A percentile compares a stretch with the other conserved stretches of the same genome.
Evolutionary conservation across 108 stramenopile species (phyloP).

Genomic region (Poteriospumella lacustris): DNA sequence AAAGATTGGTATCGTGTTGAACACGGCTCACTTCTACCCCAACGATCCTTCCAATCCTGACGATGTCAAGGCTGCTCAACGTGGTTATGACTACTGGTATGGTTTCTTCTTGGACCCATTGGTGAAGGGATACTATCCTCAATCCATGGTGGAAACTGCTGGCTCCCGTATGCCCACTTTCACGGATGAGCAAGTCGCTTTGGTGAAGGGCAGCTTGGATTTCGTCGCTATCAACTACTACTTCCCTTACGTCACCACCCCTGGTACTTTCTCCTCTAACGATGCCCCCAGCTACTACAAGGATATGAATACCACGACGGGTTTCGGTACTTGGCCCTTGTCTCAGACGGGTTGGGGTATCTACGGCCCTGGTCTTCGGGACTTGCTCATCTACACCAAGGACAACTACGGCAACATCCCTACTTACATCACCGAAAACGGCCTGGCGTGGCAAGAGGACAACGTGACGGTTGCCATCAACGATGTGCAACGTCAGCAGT

Average conservation of each 20-base stretch:
- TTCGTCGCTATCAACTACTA: slow-evolving; percentile 90
- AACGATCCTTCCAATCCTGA: neutral
- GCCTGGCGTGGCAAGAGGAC: neutral
- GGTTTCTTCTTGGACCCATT: slow-evolving; percentile 45
- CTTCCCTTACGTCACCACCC: neutral
- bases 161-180: slow-evolving; percentile 56
- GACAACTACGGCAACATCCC: neutral
- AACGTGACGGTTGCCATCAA: neutral
- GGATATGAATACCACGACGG: neutral
- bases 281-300: neutral
- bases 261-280: neutral
- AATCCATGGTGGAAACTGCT: slow-evolving; percentile 60
- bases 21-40: slow-evolving; percentile 1
- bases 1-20: neutral
- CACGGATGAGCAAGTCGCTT: neutral
- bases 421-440: neutral
- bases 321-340: neutral
- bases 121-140: slow-evolving; percentile 71
- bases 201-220: slow-evolving; percentile 63
- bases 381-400: neutral
- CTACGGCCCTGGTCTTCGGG: neutral
- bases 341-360: neutral
- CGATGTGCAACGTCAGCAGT: neutral
- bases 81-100: slow-evolving; percentile 1
- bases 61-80: neutral